Percentiles rank a stretch among this genome's conserved stretches.
These are phyloP conservation scores for Yamadazyma phyllophila DNA, from an alignment of 805 yeast genomes.

Conservation along the genomic window DNA sequence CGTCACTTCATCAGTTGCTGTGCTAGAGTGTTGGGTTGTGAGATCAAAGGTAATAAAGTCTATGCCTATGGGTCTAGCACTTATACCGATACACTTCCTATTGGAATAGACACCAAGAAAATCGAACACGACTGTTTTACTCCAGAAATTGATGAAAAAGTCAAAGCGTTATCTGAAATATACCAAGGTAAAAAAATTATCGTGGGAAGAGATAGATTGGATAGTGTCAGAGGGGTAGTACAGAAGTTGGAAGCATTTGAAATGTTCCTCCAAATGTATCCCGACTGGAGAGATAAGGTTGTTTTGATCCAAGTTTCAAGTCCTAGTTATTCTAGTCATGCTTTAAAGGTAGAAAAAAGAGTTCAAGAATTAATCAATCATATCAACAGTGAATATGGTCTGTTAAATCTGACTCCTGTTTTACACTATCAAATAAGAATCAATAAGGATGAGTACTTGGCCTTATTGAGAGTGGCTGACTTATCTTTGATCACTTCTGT, in stretches of 20 bases:
- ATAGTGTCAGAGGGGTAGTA: slow-evolving; percentile 86
- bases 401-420: slow-evolving; percentile 79
- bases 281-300: slow-evolving; percentile 86
- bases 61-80: slow-evolving; percentile 76
- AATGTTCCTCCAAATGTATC: slow-evolving; percentile 82
- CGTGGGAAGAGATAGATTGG: slow-evolving; percentile 92
- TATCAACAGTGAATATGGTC: slow-evolving; percentile 84
- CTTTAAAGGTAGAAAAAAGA: slow-evolving; percentile 69
- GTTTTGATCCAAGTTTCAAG: slow-evolving; percentile 90
- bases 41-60: slow-evolving; percentile 55
- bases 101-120: slow-evolving; percentile 79
- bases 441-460: slow-evolving; percentile 84
- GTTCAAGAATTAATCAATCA: slow-evolving; percentile 78
- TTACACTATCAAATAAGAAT: slow-evolving; percentile 90
- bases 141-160: slow-evolving; percentile 55
- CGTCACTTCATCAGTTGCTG: slow-evolving; percentile 91
- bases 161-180: slow-evolving; percentile 58
- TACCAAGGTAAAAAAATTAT: slow-evolving; percentile 72
- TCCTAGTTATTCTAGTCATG: slow-evolving; percentile 57
- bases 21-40: slow-evolving; percentile 82
- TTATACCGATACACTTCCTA: slow-evolving; percentile 73
- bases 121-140: slow-evolving; percentile 63
- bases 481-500: slow-evolving; percentile 84
- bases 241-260: slow-evolving; percentile 93
- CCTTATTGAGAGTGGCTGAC: slow-evolving; percentile 85